Evolutionary conservation across 106 monocot species (phyloP), one percentile per base, ranked within the genome.

Genomic region (Dendrobium catenatum): DNA sequence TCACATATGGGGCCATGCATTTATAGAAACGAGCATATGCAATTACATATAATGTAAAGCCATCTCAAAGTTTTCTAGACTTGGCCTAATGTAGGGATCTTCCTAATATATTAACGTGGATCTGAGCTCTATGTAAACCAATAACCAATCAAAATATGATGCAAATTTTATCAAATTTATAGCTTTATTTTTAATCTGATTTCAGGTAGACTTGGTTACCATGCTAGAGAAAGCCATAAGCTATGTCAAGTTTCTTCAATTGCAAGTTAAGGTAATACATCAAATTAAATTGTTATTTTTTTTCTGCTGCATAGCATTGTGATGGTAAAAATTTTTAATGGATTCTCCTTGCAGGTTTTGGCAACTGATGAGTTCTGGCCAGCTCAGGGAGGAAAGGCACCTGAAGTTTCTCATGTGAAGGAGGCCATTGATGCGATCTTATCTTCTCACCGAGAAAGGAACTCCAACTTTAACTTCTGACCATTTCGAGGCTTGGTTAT

Each of bases 311-410:
- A 51, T 0, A 51, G 10, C 51, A 51, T 51, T 51, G 51, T 16
- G 51, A 13, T 13, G 13, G 51, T 51, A 51, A 13, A 51, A 51
- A 0, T 37, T 51, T 15, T 3, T 13, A 13, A 15, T 51, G 15
- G 10, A 51, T 51, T 51, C 16, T 51, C 13, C 51, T 2, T 76
- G 77, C 59, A 96, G 96, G 96, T 96, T 9, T 78, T 96, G 78
- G 91, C 96, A 40, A 86, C 93, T 9, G 96, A 96, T 81, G 96
- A 96, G 72, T 92, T 96, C 73, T 96, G 96, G 96, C 96, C 96
- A 27, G 73, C 91, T 16, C 86, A 96, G 49, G 96, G 93, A 16
- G 93, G 90, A 13, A 96, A 93, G 76, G 91, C 91, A 72, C 93
- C 93, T 2, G 91, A 93, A 79, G 29, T 91, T 33, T 73, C 85